Evolutionary conservation across 176 grass and related monocot species (phyloP), one percentile per base, ranked within the genome.

Genomic region (Carex scoparia): DNA sequence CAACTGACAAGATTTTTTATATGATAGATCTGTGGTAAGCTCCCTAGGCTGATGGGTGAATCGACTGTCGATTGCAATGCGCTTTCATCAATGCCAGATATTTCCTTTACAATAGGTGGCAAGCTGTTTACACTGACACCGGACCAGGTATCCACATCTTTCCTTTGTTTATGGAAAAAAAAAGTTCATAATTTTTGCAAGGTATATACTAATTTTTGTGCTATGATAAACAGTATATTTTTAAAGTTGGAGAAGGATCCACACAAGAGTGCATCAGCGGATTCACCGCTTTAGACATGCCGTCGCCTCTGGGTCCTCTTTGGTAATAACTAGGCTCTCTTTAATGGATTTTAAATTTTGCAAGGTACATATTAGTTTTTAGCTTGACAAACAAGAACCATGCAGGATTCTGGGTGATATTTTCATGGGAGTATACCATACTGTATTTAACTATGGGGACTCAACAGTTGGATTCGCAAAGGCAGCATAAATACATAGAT

Each of bases 401-500:
- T 85, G n/a, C 91, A 98, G 96, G 96, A 98, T 98, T n/a, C 74
- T 98, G 91, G 96, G 96, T 33, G 96, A 98, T 63, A 92, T 98
- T 35, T 98, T 98, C 83, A 98, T 98, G 96, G 96, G 96, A 86
- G 88, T 44, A 27, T 95, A 98, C 84, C 96, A 95, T 54, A 98
- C 96, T 0, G 89, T 98, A 51, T 98, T 98, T 3, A 89, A 98
- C 81, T 98, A 98, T 2, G 93, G 88, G 19, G 87, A 95, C 2
- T 57, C 65, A 63, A 88, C 89, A 38, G 85, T 98, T n/a, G 96
- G 96, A 68, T 95, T 98, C 4, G 96, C 96, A 9, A 76, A 88
- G 77, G 79, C 96, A 1, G 93, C 90, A 44, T 97, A 90, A 89
- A 16, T 69, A 6, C 31, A 77, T 11, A 82, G 5, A 67, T 10